Base-by-base conservation (phyloP, 108 stramenopile species). In the Skeletonema menzelii region DNA sequence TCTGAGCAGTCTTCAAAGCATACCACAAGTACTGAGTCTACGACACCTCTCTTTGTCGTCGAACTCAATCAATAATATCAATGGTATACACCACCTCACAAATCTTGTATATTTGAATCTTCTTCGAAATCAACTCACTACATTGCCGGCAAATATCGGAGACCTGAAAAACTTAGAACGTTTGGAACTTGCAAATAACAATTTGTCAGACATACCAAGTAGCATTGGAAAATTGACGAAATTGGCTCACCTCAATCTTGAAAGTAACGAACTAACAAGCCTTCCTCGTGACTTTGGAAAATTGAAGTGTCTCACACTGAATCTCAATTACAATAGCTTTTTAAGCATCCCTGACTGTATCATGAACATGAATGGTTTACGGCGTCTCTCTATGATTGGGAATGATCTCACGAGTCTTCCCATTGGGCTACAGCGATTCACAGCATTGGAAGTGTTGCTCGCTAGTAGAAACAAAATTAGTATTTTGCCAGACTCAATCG, bases 401-500 rank as follows among this genome's bases (percentile, higher is more conserved):
- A 80, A 80, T 42, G 47, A 74, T 27, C 34, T 80, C 0, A 40
- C 37, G 5, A 13, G 17, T n/a, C 26, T 80, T 5, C 73, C 73
- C 0, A 46, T 58, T 46, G 79, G 67, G 1, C 26, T 74, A 22
- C 22, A 42, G 10, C 56, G 46, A 6, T 60, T 75, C 5, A 69
- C 34, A 49, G 24, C 12, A 19, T 62, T 80, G 2, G 60, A 74
- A 56, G 59, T 47, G 5, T 46, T 80, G 10, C 67, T 30, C 22
- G 66, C 66, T 0, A 80, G 79, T 53, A 75, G 67, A 31, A 84
- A 84, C 30, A 70, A 53, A 49, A 65, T 84, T 7, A 69, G 27
- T 19, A 49, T 76, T 34, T 40, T 84, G 14, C 83, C 83, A 1
- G 76, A 77, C 46, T 67, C 67, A 11, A 57, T 84, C 8, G 76